Percentiles rank a stretch among this genome's conserved stretches.
Conservation (phyloP, 371 early-diverging fungal genomes). For the Parasitella parasitica region DNA sequence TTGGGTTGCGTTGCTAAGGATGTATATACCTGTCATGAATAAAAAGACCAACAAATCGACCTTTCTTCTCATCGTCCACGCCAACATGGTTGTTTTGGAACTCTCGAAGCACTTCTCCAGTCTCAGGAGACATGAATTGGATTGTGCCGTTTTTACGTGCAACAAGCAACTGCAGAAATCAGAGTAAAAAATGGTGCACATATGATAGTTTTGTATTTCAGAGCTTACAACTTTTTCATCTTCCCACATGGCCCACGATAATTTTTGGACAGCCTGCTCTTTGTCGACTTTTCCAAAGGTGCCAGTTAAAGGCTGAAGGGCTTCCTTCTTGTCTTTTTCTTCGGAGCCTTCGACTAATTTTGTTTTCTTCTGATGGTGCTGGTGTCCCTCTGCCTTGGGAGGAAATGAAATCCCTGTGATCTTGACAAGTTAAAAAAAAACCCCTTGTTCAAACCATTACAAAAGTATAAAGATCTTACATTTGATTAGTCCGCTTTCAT, state of each 20-base stretch:
- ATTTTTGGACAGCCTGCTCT: slow-evolving; percentile 46
- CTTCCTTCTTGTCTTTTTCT: slow-evolving; percentile 27
- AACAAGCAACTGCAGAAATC: slow-evolving; percentile 50
- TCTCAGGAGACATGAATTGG: slow-evolving; percentile 53
- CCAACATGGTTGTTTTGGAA: slow-evolving; percentile 44
- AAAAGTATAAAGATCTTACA: slow-evolving; percentile 26
- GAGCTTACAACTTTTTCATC: slow-evolving; percentile 32
- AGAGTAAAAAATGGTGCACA: no score
- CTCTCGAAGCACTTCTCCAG: slow-evolving; percentile 47
- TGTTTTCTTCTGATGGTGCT: slow-evolving; percentile 13
- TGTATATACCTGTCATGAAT: slow-evolving; percentile 48
- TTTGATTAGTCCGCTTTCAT: slow-evolving; percentile 78
- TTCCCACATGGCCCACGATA: slow-evolving; percentile 48
- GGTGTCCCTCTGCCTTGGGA: slow-evolving; percentile 25
- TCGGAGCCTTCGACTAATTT: slow-evolving; percentile 26
- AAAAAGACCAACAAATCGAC: slow-evolving; percentile 63
- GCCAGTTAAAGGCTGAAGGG: slow-evolving; percentile 36
- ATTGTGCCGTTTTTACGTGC: slow-evolving; percentile 68
- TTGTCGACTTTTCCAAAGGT: slow-evolving; percentile 59
- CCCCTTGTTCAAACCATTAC: no score
- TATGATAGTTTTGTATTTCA: no score
- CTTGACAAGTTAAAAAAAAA: background rate
- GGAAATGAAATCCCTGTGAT: slow-evolving; percentile 37
- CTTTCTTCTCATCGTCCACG: slow-evolving; percentile 30
- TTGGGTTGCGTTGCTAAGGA: background rate